A percentile compares a stretch with the other conserved stretches of the same genome.
These are phyloP conservation scores for Guadua angustifolia DNA, from an alignment of 176 grass and related monocot genomes.

Conservation along the genomic window DNA sequence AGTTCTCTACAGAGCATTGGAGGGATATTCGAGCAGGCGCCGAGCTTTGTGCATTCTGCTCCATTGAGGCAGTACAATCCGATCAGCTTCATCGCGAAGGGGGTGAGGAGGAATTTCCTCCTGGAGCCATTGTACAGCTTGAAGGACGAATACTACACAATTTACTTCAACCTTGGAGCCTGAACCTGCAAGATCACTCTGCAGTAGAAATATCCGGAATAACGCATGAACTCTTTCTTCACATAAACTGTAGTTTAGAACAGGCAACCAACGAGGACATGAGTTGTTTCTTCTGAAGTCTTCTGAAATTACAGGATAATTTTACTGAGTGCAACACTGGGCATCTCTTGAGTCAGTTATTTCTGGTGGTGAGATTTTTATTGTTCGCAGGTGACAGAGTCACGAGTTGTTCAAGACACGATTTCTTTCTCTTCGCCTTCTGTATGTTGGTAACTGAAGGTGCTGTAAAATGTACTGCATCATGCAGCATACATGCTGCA, in stretches of 20 bases:
- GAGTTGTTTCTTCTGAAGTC: constrained; percentile 13
- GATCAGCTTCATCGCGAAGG: constrained; percentile 75
- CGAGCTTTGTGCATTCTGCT: constrained; percentile 54
- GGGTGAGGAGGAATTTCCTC: constrained; percentile 67
- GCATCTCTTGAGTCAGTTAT: background rate
- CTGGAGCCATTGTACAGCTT: constrained; percentile 79
- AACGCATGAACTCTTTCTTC: constrained; percentile 1
- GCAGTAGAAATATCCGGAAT: constrained; percentile 43
- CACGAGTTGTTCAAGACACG: background rate
- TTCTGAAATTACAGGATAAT: constrained; percentile 7
- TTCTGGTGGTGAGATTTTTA: background rate
- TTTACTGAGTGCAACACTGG: constrained; percentile 13
- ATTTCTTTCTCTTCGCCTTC: background rate
- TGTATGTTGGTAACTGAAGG: background rate
- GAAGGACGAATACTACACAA: constrained; percentile 77
- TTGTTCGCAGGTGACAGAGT: background rate
- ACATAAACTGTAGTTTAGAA: constrained; percentile 31
- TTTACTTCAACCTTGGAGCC: constrained; percentile 81
- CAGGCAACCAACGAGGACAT: background rate
- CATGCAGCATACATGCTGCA: constrained; percentile 12
- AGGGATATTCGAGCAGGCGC: constrained; percentile 57
- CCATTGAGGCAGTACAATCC: constrained; percentile 70
- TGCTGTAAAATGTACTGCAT: background rate
- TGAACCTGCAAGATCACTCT: constrained; percentile 37
- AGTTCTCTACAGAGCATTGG: constrained; percentile 47